phyloP scores from a whole-genome alignment of 1,139 yeast species.

The Lodderomyces oxycetoniae region DNA sequence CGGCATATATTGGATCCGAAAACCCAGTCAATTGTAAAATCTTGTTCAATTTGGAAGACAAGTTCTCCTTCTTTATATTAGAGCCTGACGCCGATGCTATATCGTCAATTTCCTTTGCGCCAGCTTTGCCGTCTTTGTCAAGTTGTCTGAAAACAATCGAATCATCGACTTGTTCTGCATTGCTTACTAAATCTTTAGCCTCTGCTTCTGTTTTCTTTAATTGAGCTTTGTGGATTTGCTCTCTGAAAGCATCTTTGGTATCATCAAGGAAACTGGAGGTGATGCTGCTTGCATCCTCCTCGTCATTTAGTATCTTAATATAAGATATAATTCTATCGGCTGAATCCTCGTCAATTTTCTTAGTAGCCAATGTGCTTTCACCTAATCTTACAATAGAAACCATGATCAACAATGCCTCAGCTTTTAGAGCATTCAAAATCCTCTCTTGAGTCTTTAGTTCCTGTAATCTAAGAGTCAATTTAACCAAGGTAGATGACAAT shows the following conservation, averaged over 20 bases:
- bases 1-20: constrained; percentile 97
- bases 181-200: constrained; percentile 58
- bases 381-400: constrained; percentile 91
- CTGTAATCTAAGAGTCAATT: constrained; percentile 75
- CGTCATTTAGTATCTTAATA: constrained; percentile 71
- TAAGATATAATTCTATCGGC: constrained; percentile 86
- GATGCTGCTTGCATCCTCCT: constrained; percentile 46
- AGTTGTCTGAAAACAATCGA: constrained; percentile 81
- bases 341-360: constrained; percentile 91
- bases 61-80: constrained; percentile 50
- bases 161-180: constrained; percentile 81
- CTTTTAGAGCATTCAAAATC: constrained; percentile 76
- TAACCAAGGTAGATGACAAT: constrained; percentile 81
- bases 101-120: constrained; percentile 43
- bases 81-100: constrained; percentile 41
- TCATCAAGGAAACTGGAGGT: constrained; percentile 81
- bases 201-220: constrained; percentile 52
- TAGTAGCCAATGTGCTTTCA: constrained; percentile 67
- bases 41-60: constrained; percentile 75
- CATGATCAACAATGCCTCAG: constrained; percentile 90
- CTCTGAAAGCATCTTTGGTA: constrained; percentile 76
- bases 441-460: constrained; percentile 52
- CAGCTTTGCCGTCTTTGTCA: constrained; percentile 40
- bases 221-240: constrained; percentile 54
- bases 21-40: constrained; percentile 94